Base-by-base conservation (phyloP, 2,329 filamentous ascomycete genomes). In the Colletotrichum karsti region DNA sequence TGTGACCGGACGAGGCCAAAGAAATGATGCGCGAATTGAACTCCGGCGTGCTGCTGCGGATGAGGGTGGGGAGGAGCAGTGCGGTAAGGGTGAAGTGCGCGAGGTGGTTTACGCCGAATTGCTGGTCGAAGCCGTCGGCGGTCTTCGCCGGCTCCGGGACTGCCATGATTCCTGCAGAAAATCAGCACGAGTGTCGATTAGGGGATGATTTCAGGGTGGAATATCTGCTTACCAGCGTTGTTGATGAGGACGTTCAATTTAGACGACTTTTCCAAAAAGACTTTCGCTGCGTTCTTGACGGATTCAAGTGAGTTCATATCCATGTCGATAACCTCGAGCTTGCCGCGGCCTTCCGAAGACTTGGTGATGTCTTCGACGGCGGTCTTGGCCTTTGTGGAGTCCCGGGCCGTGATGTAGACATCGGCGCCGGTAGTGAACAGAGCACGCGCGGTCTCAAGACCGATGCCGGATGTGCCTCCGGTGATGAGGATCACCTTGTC, bases 51-150 rank as follows among this genome's bases (percentile, higher is more conserved):
- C 78, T 71, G 5, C 78, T 78, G 0, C 77, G 70, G 0, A 87
- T 73, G 7, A 88, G 73, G 0, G 79, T 72, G 0, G 79, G 74
- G 26, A 83, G 83, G 28, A 89, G 76, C 1, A 87, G 78, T 9
- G 85, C 77, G 71, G 86, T 83, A 15, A 89, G 78, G 0, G 88
- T 78, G 76, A 88, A 89, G 71, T 87, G 84, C 7, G 77, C 80
- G 2, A 90, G 75, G 70, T 88, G 82, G 72, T 88, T 88, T 3
- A 80, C 83, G 39, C 80, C 86, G 63, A 88, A 83, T 58, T 88
- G 85, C 0, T 73, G 72, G 70, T 76, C 74, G 24, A 70, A 69
- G 15, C 72, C 74, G 22, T 75, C 73, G 1, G 20, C 39, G 9
- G 70, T 71, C n/a, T 61, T 50, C 15, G 55, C 72, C 20, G 39